These are phyloP conservation scores for Solioccasus polychromus DNA, from an alignment of 768 basidiomycete genomes.

Conservation along the genomic window DNA sequence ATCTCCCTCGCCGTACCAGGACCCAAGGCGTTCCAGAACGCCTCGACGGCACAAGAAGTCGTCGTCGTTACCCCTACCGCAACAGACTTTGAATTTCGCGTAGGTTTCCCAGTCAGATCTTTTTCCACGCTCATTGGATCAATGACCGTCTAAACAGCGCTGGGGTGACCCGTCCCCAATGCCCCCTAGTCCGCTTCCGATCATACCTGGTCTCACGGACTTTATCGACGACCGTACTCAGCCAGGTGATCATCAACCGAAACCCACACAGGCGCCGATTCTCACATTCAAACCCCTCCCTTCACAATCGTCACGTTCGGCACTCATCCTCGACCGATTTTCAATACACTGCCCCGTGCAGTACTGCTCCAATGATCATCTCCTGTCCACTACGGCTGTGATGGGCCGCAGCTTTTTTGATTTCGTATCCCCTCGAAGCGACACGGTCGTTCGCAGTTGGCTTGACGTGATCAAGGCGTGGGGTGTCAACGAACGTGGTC, in stretches of 20 bases:
- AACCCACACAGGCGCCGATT: slow-evolving; percentile 12
- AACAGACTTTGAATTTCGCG: slow-evolving; percentile 51
- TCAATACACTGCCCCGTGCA: slow-evolving; percentile 59
- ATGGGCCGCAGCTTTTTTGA: slow-evolving; percentile 73
- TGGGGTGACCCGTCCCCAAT: slow-evolving; percentile 70
- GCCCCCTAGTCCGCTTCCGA: slow-evolving; percentile 46
- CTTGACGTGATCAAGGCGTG: slow-evolving; percentile 76
- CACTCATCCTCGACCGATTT: slow-evolving; percentile 82
- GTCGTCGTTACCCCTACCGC: slow-evolving; percentile 65
- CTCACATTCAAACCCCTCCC: slow-evolving; percentile 64
- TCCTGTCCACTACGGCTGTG: slow-evolving; percentile 56
- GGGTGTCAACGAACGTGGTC: slow-evolving; percentile 82
- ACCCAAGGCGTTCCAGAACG: slow-evolving; percentile 74
- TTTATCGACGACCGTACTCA: slow-evolving; percentile 6
- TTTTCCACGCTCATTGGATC: background rate
- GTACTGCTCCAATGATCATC: slow-evolving; percentile 72
- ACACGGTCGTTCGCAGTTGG: slow-evolving; percentile 66
- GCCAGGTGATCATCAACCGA: slow-evolving; percentile 6
- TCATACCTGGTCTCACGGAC: slow-evolving; percentile 20
- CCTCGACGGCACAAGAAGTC: slow-evolving; percentile 81
- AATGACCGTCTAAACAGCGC: slow-evolving; percentile 38
- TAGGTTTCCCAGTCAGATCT: slow-evolving; percentile 29
- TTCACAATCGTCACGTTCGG: slow-evolving; percentile 68
- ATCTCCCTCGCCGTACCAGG: slow-evolving; percentile 76
- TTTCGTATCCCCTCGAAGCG: slow-evolving; percentile 64